Evolutionary conservation across 202 grass and related monocot genomes (phyloP), one percentile per base, ranked within the genome.

Genomic region (Elaeis oleifera): DNA sequence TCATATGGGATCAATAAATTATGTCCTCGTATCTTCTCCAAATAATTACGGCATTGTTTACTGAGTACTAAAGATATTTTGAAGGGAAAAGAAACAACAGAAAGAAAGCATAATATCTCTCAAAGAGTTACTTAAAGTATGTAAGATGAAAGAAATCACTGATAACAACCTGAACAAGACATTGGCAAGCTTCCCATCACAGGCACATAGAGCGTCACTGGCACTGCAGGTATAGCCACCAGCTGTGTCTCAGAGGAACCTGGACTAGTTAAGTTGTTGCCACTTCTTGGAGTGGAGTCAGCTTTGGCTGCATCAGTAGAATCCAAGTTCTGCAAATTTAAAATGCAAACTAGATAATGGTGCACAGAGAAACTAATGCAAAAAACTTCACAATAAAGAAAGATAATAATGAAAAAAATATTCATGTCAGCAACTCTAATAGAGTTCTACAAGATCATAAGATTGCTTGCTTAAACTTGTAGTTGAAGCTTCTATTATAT

Each of bases 181-280:
- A 60, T 60, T 24, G 52, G 69, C 44, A 65, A 48, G 59, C 58
- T 78, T 67, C 54, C 78, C 4, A n/a, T n/a, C 51, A 78, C 53
- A 71, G 80, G 85, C 85, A 84, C 83, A 71, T 66, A 71, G 3
- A 88, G 23, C 0, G 77, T 66, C 58, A 88, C 80, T 24, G 85
- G 80, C 69, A 84, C 72, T 0, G 85, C 85, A 78, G 80, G 73
- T 76, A 83, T 75, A 80, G 77, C 77, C 65, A 75, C 71, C 23
- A 32, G 20, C 54, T 71, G 54, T 78, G 72, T 60, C 59, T 77
- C 65, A 74, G 73, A 71, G 60, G 56, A 50, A 36, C 56, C 61
- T 71, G n/a, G 62, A 22, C 60, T 66, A 54, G 51, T 58, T 71
- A 44, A 44, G 36, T 44, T 44, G 36, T 67, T 68, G 65, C 70